Evolutionary conservation across 768 basidiomycete genomes (phyloP), one percentile per base, ranked within the genome.

Genomic region (Suillus brevipes): DNA sequence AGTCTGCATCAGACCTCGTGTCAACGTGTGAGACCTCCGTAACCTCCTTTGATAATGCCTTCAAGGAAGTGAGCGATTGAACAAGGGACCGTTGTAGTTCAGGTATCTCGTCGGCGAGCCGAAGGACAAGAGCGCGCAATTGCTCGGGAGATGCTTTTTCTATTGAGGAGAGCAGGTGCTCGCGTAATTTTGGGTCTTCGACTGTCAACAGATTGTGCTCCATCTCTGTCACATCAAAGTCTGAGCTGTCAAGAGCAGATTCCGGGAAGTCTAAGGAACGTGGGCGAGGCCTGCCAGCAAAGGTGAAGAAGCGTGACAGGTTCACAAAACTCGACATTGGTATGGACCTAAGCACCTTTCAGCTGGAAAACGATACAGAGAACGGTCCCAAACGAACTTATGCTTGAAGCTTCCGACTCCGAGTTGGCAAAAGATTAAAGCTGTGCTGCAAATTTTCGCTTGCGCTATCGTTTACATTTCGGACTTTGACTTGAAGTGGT

Each of bases 31-130:
- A 40, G 23, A 58, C 23, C 7, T 58, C 57, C 23, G 14, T 40
- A 25, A 9, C 23, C 37, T 38, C 57, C 37, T 18, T 40, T 40
- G 57, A 38, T 23, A 12, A 25, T 13, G 57, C 37, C 37, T 58
- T 58, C 9, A 18, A 25, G 57, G 37, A 58, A 37, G 23, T 8
- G 16, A 58, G 57, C 7, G 57, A 58, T 18, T 25, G 57, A 4
- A 58, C 16, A 16, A 58, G 57, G 38, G 14, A 58, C 9, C 37
- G 14, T 25, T 25, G 57, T 18, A 58, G 9, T 58, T 58, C 57
- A 40, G 57, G 57, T 14, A 58, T 58, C 57, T 58, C 57, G 23
- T 58, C 37, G 16, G 57, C 57, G 37, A 58, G 57, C 23, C 25
- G 57, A 58, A 58, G 37, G 14, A 58, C 37, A 9, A 58, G 57